Evolutionary conservation across 1,284 basidiomycete genomes (phyloP), one percentile per base, ranked within the genome.

Genomic region (Marasmius oreades): DNA sequence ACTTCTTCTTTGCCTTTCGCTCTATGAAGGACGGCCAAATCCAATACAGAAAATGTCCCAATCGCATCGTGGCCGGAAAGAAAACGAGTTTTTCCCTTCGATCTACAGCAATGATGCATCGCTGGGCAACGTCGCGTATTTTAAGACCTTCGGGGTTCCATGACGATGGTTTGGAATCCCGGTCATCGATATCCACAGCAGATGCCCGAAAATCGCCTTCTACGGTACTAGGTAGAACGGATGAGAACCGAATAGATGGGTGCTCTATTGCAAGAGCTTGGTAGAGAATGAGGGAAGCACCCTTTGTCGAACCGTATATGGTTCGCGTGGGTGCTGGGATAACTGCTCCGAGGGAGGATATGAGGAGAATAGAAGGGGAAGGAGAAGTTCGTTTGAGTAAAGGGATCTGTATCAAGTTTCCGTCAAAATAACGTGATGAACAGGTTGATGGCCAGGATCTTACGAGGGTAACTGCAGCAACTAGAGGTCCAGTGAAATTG

Each of bases 301-400:
- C 77, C 70, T 98, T 98, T 3, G 90, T 92, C 0, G 93, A 86
- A 0, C 83, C 85, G 69, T 98, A 98, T 26, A 98, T 73, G 0
- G 90, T 77, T 16, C 95, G 86, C 0, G 92, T 93, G 0, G 95
- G 95, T 0, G 94, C 86, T 0, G 94, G 90, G 24, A 95, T 82
- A 7, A 90, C 77, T 0, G 92, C 86, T 2, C 88, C 93, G 3
- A 91, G 77, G 6, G 89, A 92, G 8, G 92, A 93, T 37, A 96
- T 73, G 52, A 95, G 82, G 37, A 91, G 82, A 42, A 96, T 78
- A 0, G 90, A 84, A 0, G 95, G 94, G 0, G 82, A 78, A 0
- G 64, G 58, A 0, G 93, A 95, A 0, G 86, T 84, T 18, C 77
- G 72, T 18, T 83, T 77, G 22, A 97, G 81, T 3, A 94, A 67